These are phyloP conservation scores for Discostella stelligera DNA, from an alignment of 352 stramenopile species.

Conservation along the genomic window DNA sequence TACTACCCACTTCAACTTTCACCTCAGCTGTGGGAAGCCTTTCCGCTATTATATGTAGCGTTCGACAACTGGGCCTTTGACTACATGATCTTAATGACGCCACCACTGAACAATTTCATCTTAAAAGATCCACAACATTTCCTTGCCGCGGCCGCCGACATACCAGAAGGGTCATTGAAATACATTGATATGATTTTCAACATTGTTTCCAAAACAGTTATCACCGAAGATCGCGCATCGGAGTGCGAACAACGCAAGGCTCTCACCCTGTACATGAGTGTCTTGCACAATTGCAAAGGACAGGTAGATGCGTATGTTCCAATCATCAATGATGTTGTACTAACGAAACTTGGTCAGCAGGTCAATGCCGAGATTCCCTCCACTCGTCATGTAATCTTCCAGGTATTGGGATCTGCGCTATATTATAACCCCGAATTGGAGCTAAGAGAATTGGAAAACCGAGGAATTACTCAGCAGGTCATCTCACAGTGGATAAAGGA, in stretches of 20 bases:
- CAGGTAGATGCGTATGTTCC: constrained; percentile 78
- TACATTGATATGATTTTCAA: constrained; percentile 82
- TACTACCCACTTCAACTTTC: constrained; percentile 93
- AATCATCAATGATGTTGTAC: constrained; percentile 77
- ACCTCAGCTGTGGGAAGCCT: constrained; percentile 92
- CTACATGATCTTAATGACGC: constrained; percentile 94
- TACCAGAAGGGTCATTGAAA: constrained; percentile 57
- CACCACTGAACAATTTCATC: constrained; percentile 96
- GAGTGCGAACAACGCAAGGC: constrained; percentile 76
- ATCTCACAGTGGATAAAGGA: constrained; percentile 91
- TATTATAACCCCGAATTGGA: constrained; percentile 93
- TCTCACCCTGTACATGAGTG: constrained; percentile 79
- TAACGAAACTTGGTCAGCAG: constrained; percentile 79
- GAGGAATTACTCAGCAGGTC: constrained; percentile 87
- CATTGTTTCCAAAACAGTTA: constrained; percentile 74
- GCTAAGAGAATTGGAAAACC: constrained; percentile 86
- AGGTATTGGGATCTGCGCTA: constrained; percentile 89
- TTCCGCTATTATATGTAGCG: constrained; percentile 92
- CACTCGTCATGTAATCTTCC: constrained; percentile 86
- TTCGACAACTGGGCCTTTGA: constrained; percentile 95
- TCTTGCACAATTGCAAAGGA: constrained; percentile 77
- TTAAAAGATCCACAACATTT: constrained; percentile 78
- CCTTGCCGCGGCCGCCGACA: constrained; percentile 55
- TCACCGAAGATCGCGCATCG: constrained; percentile 71
- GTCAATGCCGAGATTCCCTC: constrained; percentile 66